Conservation (phyloP, 257 asterid species). For the Osmanthus fragrans region DNA sequence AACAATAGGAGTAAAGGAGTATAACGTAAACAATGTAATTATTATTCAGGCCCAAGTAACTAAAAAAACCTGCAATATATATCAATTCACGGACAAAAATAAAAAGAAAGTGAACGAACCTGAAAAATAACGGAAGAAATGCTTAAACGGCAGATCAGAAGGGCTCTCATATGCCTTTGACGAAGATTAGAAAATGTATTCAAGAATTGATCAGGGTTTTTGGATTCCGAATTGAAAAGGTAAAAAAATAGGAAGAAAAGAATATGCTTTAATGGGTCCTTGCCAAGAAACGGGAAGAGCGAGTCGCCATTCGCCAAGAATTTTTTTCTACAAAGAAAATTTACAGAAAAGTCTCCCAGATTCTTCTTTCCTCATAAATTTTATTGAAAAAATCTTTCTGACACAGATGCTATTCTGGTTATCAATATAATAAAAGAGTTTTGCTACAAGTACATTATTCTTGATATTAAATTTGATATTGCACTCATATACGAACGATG, state of each 20-base stretch:
- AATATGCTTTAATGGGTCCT: conserved; percentile 36
- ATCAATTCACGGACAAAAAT: conserved; percentile 2
- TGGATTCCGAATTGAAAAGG: neutral
- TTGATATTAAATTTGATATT: no score
- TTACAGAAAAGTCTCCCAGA: conserved; percentile 15
- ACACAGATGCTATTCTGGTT: no score
- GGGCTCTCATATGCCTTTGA: conserved; percentile 14
- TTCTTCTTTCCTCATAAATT: conserved; percentile 17
- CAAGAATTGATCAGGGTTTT: conserved; percentile 30
- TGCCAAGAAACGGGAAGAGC: conserved; percentile 23
- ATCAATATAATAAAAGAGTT: no score
- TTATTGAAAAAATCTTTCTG: no score
- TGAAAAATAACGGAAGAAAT: conserved; percentile 13
- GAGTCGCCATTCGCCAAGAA: neutral
- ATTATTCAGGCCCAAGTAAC: conserved; percentile 10
- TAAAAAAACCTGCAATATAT: conserved; percentile 19
- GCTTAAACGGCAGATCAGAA: conserved; percentile 30
- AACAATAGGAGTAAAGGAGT: conserved; percentile 1
- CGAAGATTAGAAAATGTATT: conserved; percentile 10
- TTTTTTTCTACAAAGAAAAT: neutral
- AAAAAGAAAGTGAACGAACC: conserved; percentile 28
- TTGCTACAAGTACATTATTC: no score
- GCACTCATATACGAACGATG: no score
- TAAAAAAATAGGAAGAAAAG: conserved; percentile 30
- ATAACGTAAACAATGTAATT: neutral